Evolutionary conservation across 441 rosid genomes (phyloP).

Genomic region (Corymbia citriodora): DNA sequence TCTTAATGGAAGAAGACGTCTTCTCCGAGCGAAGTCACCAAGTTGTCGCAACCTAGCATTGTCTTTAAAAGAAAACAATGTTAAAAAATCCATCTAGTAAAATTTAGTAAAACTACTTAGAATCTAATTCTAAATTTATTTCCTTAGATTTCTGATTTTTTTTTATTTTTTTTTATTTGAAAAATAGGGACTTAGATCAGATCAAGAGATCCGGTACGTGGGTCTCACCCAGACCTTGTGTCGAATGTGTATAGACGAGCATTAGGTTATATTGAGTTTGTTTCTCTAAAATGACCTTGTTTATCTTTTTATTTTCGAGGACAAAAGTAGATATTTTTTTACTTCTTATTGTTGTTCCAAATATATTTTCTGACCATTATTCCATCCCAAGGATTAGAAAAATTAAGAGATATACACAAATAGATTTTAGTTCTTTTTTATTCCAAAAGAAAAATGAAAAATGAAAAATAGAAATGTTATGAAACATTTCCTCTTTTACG

Average conservation of each 20-base stretch:
- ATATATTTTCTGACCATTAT: no score
- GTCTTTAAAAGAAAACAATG: no score
- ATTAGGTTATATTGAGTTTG: background rate
- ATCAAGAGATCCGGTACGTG: background rate
- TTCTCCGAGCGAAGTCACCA: rapidly evolving
- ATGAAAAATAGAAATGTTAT: no score
- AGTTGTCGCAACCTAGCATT: background rate
- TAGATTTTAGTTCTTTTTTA: no score
- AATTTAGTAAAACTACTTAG: background rate
- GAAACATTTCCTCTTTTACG: no score
- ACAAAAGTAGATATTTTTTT: no score
- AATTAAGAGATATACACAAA: no score
- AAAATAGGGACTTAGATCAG: rapidly evolving
- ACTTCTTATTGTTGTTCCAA: rapidly evolving
- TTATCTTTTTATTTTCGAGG: background rate
- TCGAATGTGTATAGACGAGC: background rate
- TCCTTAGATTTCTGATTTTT: no score
- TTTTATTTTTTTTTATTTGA: no score
- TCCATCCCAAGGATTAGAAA: no score
- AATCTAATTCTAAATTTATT: no score
- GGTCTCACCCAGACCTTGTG: background rate
- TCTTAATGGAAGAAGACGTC: background rate
- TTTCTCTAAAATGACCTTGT: background rate
- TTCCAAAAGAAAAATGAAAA: no score
- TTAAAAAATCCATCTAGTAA: background rate